Conservation (phyloP, 164 flowering plant species). For the Piper betle region DNA sequence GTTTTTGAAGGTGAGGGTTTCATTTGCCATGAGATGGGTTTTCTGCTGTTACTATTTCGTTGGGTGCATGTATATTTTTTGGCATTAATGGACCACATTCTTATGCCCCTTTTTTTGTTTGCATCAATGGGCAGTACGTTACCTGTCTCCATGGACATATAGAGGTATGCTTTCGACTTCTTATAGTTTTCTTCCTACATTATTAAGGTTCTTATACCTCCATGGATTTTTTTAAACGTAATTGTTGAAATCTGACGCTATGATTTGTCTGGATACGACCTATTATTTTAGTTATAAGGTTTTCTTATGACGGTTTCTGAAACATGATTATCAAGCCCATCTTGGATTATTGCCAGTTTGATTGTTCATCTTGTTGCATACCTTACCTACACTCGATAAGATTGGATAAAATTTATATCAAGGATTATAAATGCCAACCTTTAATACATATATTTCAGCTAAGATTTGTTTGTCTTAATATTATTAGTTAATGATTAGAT, state of each 20-base stretch:
- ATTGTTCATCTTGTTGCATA: no score
- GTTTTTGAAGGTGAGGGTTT: neutral
- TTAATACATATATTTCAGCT: no score
- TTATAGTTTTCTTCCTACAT: neutral
- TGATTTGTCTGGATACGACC: no score
- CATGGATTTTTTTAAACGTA: no score
- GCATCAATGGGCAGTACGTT: slow-evolving; percentile 18
- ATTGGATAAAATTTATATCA: neutral
- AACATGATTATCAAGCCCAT: no score
- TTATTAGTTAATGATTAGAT: neutral
- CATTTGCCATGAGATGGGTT: neutral
- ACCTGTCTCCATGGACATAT: slow-evolving; percentile 34
- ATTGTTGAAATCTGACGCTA: no score
- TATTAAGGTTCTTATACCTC: neutral
- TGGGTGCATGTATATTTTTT: neutral
- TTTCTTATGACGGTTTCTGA: no score
- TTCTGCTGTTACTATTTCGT: neutral
- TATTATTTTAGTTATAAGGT: no score
- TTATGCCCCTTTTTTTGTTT: slow-evolving; percentile 5
- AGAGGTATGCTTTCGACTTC: slow-evolving; percentile 26
- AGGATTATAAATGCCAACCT: neutral
- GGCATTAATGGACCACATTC: neutral
- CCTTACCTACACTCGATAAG: neutral
- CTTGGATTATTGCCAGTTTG: no score
- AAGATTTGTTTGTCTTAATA: neutral